Conservation (phyloP, 1,139 yeast genomes). For the Taiozyma sp. region DNA sequence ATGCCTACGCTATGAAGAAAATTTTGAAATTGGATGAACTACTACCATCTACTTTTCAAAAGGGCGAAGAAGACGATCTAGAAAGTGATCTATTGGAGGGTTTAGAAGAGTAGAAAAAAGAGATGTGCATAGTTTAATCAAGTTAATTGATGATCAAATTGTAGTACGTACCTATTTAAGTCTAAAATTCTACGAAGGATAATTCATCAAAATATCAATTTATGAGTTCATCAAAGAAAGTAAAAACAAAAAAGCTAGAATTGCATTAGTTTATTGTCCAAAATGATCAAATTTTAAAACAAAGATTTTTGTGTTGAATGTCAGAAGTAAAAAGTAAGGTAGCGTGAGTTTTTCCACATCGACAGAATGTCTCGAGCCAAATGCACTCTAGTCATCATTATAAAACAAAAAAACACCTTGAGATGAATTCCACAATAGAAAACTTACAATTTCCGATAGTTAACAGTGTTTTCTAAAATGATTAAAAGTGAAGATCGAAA, state of each 20-base stretch:
- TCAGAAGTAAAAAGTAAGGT: conserved; percentile 25
- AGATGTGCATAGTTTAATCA: not conserved
- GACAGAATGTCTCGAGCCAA: conserved; percentile 92
- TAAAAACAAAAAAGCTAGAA: not conserved
- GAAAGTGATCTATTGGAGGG: conserved; percentile 36
- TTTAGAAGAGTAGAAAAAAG: conserved; percentile 15
- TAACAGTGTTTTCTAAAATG: not conserved
- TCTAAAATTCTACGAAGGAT: not conserved
- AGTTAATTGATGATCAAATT: not conserved
- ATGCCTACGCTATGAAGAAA: conserved; percentile 95
- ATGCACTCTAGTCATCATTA: conserved; percentile 57
- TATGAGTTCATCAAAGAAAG: not conserved
- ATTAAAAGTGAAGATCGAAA: not conserved
- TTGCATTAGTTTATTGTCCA: conserved; percentile 2
- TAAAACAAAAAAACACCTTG: not conserved
- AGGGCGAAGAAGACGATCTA: conserved; percentile 47
- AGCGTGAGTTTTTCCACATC: conserved; percentile 88
- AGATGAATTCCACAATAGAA: not conserved
- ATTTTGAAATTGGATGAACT: conserved; percentile 54
- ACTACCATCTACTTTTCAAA: conserved; percentile 51
- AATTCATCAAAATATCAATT: not conserved
- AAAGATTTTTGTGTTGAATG: not conserved
- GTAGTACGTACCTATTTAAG: no score
- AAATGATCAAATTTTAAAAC: not conserved
- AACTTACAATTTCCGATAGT: not conserved